Percentiles rank a stretch among this genome's conserved stretches.
These are phyloP conservation scores for Mucor circinelloides DNA, from an alignment of 371 early-diverging fungal species.

Conservation along the genomic window DNA sequence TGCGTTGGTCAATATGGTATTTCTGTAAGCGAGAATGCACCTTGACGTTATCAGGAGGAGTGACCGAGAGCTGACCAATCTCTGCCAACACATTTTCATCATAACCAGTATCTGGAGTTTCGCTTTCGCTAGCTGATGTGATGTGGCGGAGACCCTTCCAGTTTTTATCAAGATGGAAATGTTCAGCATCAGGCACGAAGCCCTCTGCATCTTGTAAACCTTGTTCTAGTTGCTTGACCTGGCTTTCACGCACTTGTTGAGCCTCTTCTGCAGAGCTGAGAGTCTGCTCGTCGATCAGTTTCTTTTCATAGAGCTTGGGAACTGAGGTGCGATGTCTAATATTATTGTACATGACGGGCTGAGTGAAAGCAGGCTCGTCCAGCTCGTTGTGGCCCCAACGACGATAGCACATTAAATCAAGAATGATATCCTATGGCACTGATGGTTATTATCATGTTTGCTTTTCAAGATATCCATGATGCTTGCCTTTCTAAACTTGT, in stretches of 20 bases:
- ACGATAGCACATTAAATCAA: slow-evolving; percentile 93
- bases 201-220: slow-evolving; percentile 59
- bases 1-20: slow-evolving; percentile 85
- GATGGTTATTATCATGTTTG: neutral
- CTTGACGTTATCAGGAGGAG: slow-evolving; percentile 63
- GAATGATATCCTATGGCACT: slow-evolving; percentile 68
- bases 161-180: slow-evolving; percentile 67
- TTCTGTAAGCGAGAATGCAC: slow-evolving; percentile 88
- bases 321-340: slow-evolving; percentile 85
- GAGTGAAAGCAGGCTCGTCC: slow-evolving; percentile 97
- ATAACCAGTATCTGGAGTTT: slow-evolving; percentile 59
- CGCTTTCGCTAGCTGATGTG: slow-evolving; percentile 7
- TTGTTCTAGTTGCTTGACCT: slow-evolving; percentile 60
- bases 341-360: slow-evolving; percentile 94
- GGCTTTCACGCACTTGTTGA: slow-evolving; percentile 55
- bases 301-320: slow-evolving; percentile 79
- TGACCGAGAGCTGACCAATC: slow-evolving; percentile 78
- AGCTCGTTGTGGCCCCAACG: slow-evolving; percentile 97
- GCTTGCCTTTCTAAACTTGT: slow-evolving; percentile 80
- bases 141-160: slow-evolving; percentile 69
- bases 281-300: slow-evolving; percentile 51
- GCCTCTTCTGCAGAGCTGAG: slow-evolving; percentile 45
- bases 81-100: slow-evolving; percentile 56
- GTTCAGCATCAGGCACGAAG: slow-evolving; percentile 27
- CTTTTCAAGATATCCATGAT: too few species aligned